Evolutionary conservation across 305 asterid species (phyloP), one percentile per base, ranked within the genome.

Genomic region (Plantago coronopus): DNA sequence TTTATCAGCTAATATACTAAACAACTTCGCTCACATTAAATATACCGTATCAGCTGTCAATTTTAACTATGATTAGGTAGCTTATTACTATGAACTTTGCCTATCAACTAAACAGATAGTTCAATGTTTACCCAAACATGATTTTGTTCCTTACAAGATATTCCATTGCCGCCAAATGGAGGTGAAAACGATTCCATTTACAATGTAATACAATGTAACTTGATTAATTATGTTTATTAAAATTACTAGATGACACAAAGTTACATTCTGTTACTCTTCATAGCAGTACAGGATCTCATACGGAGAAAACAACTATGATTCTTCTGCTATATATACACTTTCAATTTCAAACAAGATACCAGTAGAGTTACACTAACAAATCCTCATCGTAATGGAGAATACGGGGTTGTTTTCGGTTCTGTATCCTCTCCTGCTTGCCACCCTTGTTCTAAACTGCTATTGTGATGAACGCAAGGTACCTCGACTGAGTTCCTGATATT

Each of bases 391-490:
- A 48, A 77, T 77, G 77, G 61, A 63, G 9, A 73, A 69, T 53
- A 18, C 34, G 2, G 48, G 19, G 8, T 3, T 66, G 17, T 21
- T 77, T 68, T 54, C 76, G 9, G 61, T 74, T 48, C 65, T 76
- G 48, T 58, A 50, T 70, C 42, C 75, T 54, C 48, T 76, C 2
- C 14, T 76, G 65, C 59, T 76, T 34, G 48, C 77, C 29, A 45
- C 66, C n/a, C 59, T 73, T 22, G 68, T 70, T 44, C 65, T 73
- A 12, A 61, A 64, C 54, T 67, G 72, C 65, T 72, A 74, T 55
- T 71, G 77, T 73, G 48, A 51, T 44, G 75, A 77, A 66, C 69
- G 75, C 21, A 65, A 71, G 73, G 83, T 73, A 58, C 31, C 34
- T 50, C 11, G 19, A 12, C 5, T 19, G 9, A 34, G 40, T 53